These are phyloP conservation scores for Osmozyma mogii DNA, from an alignment of 805 yeast genomes.

Conservation along the genomic window DNA sequence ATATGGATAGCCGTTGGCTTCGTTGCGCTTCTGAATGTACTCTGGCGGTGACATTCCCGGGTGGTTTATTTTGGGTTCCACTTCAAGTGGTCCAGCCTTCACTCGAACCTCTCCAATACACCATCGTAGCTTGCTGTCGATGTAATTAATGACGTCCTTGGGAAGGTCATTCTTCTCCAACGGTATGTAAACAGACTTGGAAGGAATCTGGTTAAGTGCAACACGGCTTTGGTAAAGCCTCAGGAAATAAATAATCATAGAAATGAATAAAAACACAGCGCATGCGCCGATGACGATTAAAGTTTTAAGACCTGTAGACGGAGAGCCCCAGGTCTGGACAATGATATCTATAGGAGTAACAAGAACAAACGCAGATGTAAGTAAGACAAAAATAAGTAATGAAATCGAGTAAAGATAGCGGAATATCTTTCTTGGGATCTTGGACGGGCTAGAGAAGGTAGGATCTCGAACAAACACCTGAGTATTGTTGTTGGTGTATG, in stretches of 20 bases:
- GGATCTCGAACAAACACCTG: too few relatives aligned
- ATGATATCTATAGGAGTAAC: slow-evolving; percentile 79
- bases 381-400: slow-evolving; percentile 27
- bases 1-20: slow-evolving; percentile 14
- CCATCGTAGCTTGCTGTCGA: slow-evolving; percentile 17
- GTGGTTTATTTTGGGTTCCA: slow-evolving; percentile 28
- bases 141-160: slow-evolving; percentile 14
- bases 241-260: slow-evolving; percentile 45
- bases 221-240: slow-evolving; percentile 53
- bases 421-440: slow-evolving; percentile 14
- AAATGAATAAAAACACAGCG: slow-evolving; percentile 47
- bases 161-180: slow-evolving; percentile 43
- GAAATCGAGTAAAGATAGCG: slow-evolving; percentile 42
- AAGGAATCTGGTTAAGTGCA: slow-evolving; percentile 67
- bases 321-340: slow-evolving; percentile 42
- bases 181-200: slow-evolving; percentile 57
- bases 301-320: slow-evolving; percentile 65
- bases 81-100: slow-evolving; percentile 30
- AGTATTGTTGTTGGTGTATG: too few relatives aligned
- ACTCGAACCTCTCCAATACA: slow-evolving; percentile 23
- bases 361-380: slow-evolving; percentile 48
- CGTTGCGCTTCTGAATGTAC: slow-evolving; percentile 29
- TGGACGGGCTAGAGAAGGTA: too few relatives aligned
- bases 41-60: slow-evolving; percentile 37
- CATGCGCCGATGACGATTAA: slow-evolving; percentile 72